Evolutionary conservation across 2,329 filamentous ascomycete genomes (phyloP), one percentile per base, ranked within the genome.

Genomic region (Blastomyces emzantsi): DNA sequence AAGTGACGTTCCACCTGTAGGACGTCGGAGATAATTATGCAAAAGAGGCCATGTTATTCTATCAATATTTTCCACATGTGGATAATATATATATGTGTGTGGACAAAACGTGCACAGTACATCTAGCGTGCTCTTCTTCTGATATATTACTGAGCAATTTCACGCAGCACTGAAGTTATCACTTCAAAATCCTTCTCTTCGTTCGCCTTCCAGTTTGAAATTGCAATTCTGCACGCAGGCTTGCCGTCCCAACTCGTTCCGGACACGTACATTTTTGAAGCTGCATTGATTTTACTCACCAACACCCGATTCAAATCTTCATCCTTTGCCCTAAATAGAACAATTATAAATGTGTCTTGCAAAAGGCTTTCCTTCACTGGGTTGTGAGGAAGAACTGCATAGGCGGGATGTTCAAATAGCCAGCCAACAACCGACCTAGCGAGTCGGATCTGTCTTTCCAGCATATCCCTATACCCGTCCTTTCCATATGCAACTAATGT

Each of bases 171-270:
- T 5, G 80, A 77, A 65, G 78, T 82, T 19, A 95, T 83, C n/a
- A 90, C 73, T 25, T 75, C 77, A 65, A 87, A 77, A 72, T 96
- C 92, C 65, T 82, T 81, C 58, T 86, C 80, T 0, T 87, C 81
- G 70, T 92, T 82, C 1, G 90, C 87, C 74, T 84, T 85, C 90
- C 92, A 96, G 71, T 90, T 97, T 49, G 89, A 88, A 52, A 96
- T 85, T 0, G 93, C 92, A 69, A 96, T 85, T n/a, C 93, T 82
- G 65, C 87, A 88, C 9, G 92, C 92, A 63, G 87, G 83, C 63
- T 80, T 77, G 0, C 88, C 89, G 52, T 85, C 80, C 91, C 92
- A 97, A 56, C 77, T 81, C 15, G 90, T 96, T 0, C 90, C 90
- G 65, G 89, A 92, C 5, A 96, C 88, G 71, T 92, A 96, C 70